Evolutionary conservation across 106 monocot genomes (phyloP), one percentile per base, ranked within the genome.

Genomic region (Gastrodia elata): DNA sequence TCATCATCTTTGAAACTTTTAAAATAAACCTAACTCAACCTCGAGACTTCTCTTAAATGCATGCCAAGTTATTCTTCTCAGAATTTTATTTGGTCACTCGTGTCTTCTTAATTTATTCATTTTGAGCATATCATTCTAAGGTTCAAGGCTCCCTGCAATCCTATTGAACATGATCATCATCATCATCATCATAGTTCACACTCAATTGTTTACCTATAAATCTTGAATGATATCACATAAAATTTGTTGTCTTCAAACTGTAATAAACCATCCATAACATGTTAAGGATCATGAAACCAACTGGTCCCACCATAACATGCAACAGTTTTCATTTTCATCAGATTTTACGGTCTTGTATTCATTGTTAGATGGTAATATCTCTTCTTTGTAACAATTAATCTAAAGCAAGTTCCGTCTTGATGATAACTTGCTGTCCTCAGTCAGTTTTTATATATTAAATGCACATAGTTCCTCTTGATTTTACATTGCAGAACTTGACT

Each of bases 401-500:
- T 48, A 18, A 18, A 18, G 18, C 16, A 0, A 59, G 30, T 8
- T 38, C 37, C 18, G 34, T 67, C 16, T 67, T 37, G 32, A 67
- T 67, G 67, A 36, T 67, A 67, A 67, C n/a, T 36, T 18, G 25
- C 13, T 65, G 20, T 65, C 36, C 65, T 35, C 20, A 6, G 20
- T 10, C 16, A 20, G n/a, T 67, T 67, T 67, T 67, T 15, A 7
- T 67, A 3, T 67, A 37, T n/a, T 38, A 20, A 1, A 67, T 20
- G 36, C 36, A 20, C 27, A 32, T 10, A 61, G 7, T 67, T 67
- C 38, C 67, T 8, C 20, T 20, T 67, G 34, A 7, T 69, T n/a
- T 69, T 41, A 69, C 41, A 13, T 69, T 69, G 69, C 38, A 69
- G 25, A 2, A 25, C 18, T 41, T n/a, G 64, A 42, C 16, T 73